Conservation (phyloP, 2,329 filamentous ascomycete species). For the Leptographium wingfieldii region DNA sequence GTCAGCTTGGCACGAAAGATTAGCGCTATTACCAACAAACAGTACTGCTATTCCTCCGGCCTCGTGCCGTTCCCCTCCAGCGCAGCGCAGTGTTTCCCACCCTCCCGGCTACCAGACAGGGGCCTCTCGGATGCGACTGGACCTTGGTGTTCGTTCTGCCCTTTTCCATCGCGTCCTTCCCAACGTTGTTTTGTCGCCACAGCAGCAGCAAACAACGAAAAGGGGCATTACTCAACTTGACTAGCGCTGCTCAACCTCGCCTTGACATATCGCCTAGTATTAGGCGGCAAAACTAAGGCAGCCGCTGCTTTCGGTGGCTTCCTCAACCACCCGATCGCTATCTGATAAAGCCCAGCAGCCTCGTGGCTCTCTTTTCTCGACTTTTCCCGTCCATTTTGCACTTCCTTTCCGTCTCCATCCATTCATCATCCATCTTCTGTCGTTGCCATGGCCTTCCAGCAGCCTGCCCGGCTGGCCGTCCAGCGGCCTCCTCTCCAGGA, state of each 20-base stretch:
- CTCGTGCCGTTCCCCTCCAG: not conserved
- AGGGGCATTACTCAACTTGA: not conserved
- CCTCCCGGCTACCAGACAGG: not conserved
- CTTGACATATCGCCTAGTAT: not conserved
- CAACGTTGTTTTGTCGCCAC: not conserved
- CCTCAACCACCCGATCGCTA: constrained; percentile 1
- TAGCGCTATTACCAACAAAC: not conserved
- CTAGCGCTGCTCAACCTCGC: not conserved
- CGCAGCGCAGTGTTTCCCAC: not conserved
- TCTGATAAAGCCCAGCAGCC: constrained; percentile 1
- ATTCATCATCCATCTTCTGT: not conserved
- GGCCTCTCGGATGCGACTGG: not conserved
- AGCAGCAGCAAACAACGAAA: too few species aligned
- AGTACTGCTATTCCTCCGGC: not conserved
- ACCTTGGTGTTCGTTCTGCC: not conserved
- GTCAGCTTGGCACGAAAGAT: too few species aligned
- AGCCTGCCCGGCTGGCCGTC: constrained; percentile 27
- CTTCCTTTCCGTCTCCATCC: not conserved
- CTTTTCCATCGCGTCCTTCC: not conserved
- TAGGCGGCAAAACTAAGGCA: not conserved
- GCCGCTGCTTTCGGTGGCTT: constrained; percentile 2
- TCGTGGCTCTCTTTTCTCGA: not conserved
- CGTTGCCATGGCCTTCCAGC: constrained; percentile 13
- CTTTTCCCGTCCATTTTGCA: not conserved
- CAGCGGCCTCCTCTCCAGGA: constrained; percentile 31